phyloP scores from a whole-genome alignment of 352 stramenopile species.

The Phytophthora rubi region DNA sequence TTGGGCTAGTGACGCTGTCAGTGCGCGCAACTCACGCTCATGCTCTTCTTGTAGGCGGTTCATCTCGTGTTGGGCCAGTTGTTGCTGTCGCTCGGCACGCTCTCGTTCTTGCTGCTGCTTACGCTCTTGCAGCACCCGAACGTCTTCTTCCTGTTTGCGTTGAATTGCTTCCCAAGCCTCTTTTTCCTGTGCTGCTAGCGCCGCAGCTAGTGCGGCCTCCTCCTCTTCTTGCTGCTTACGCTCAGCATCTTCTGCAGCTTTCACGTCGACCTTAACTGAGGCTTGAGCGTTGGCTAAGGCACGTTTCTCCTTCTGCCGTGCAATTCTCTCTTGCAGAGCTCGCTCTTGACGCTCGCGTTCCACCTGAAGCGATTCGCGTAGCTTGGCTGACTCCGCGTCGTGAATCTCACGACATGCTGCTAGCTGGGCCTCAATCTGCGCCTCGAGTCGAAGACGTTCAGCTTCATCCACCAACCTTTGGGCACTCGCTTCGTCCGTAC shows the following conservation, averaged over 20 bases:
- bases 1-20: conserved; percentile 52
- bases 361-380: conserved; percentile 35
- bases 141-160: conserved; percentile 50
- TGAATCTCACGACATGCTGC: conserved; percentile 36
- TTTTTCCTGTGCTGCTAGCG: conserved; percentile 42
- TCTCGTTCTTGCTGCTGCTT: conserved; percentile 49
- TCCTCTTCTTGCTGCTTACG: conserved; percentile 43
- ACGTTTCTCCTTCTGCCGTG: conserved; percentile 54
- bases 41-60: conserved; percentile 62
- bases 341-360: conserved; percentile 62
- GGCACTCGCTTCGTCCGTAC: background rate
- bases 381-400: conserved; percentile 35
- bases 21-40: conserved; percentile 52
- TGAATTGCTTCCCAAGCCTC: conserved; percentile 42
- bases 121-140: conserved; percentile 38
- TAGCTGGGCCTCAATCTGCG: conserved; percentile 38
- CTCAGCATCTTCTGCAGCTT: conserved; percentile 39
- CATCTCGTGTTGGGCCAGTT: conserved; percentile 62
- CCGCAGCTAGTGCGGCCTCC: conserved; percentile 25
- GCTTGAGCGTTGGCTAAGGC: conserved; percentile 13
- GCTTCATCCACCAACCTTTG: conserved; percentile 28
- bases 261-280: conserved; percentile 13
- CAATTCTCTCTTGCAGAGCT: conserved; percentile 60
- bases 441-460: conserved; percentile 30
- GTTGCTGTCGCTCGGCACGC: conserved; percentile 37